These are phyloP conservation scores for Orychophragmus violaceus DNA, from an alignment of 345 rosid species.

Conservation along the genomic window DNA sequence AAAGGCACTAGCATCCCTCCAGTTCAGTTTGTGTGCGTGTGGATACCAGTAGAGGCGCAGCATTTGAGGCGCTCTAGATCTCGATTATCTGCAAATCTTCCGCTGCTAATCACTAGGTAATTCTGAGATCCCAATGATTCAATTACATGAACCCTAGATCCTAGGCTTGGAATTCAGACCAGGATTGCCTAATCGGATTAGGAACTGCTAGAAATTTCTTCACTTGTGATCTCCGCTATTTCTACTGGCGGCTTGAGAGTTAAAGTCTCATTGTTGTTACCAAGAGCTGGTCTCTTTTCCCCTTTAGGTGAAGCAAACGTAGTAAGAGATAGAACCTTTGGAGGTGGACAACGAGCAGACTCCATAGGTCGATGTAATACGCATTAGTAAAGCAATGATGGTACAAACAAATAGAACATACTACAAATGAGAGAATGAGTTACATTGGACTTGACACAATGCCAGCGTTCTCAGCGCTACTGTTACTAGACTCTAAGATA, in stretches of 20 bases:
- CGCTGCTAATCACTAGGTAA: too few species aligned
- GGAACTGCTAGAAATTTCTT: too few species aligned
- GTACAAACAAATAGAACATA: not conserved
- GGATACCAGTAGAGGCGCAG: too few species aligned
- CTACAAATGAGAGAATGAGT: slow-evolving; percentile 11
- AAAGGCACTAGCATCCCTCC: too few species aligned
- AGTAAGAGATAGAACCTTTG: slow-evolving; percentile 66
- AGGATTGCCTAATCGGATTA: too few species aligned
- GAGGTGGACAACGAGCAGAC: slow-evolving; percentile 61
- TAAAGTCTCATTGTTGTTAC: slow-evolving; percentile 38
- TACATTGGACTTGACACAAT: slow-evolving; percentile 84
- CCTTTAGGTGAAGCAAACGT: too few species aligned
- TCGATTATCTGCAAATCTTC: too few species aligned
- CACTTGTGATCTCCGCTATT: slow-evolving; percentile 43
- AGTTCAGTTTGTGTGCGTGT: too few species aligned
- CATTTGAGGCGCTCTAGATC: too few species aligned
- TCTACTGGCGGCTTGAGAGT: slow-evolving; percentile 30
- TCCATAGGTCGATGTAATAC: slow-evolving; percentile 50
- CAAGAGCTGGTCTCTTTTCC: slow-evolving; percentile 60
- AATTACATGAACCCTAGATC: too few species aligned
- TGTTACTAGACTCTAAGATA: slow-evolving; percentile 80
- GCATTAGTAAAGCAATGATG: not conserved
- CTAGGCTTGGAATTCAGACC: too few species aligned
- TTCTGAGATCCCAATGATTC: too few species aligned
- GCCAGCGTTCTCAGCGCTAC: slow-evolving; percentile 79